These are phyloP conservation scores for Pseudogymnoascus sp. DNA, from an alignment of 2,329 filamentous ascomycete species.

Conservation along the genomic window DNA sequence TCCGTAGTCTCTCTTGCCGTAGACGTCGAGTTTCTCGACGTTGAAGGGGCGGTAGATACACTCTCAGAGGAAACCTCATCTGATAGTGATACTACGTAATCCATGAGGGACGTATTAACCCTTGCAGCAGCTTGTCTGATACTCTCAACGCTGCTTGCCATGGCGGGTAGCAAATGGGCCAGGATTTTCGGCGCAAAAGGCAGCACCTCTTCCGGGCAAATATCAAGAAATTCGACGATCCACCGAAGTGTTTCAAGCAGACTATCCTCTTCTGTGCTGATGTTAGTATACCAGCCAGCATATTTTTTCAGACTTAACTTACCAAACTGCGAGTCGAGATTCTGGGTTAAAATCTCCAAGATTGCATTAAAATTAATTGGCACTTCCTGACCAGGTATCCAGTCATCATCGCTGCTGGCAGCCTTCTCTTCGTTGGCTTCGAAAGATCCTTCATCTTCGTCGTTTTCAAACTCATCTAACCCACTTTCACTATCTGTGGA, in stretches of 20 bases:
- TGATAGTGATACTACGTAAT: conserved; percentile 86
- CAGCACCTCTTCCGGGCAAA: conserved; percentile 92
- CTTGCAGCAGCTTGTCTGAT: conserved; percentile 81
- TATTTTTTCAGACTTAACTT: conserved; percentile 20
- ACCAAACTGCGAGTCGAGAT: conserved; percentile 76
- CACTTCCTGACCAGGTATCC: conserved; percentile 95
- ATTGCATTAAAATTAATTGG: conserved; percentile 90
- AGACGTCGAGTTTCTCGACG: conserved; percentile 35
- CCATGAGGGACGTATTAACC: conserved; percentile 85
- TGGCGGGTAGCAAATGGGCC: conserved; percentile 83
- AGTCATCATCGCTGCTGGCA: conserved; percentile 73
- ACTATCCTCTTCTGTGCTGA: conserved; percentile 68
- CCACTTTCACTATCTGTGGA: conserved; percentile 58
- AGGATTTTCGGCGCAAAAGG: conserved; percentile 89
- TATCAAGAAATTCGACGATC: conserved; percentile 95
- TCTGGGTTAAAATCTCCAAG: conserved; percentile 81
- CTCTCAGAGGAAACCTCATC: conserved; percentile 46
- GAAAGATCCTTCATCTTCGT: conserved; percentile 52
- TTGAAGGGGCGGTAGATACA: conserved; percentile 29
- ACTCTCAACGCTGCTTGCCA: conserved; percentile 83
- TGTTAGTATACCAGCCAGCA: not conserved
- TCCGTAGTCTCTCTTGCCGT: conserved; percentile 28
- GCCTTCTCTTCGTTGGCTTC: conserved; percentile 48
- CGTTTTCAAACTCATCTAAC: conserved; percentile 34
- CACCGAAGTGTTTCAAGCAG: conserved; percentile 84